Evolutionary conservation across 2,329 filamentous ascomycete species (phyloP).

Genomic region (Clathrospora elynae): DNA sequence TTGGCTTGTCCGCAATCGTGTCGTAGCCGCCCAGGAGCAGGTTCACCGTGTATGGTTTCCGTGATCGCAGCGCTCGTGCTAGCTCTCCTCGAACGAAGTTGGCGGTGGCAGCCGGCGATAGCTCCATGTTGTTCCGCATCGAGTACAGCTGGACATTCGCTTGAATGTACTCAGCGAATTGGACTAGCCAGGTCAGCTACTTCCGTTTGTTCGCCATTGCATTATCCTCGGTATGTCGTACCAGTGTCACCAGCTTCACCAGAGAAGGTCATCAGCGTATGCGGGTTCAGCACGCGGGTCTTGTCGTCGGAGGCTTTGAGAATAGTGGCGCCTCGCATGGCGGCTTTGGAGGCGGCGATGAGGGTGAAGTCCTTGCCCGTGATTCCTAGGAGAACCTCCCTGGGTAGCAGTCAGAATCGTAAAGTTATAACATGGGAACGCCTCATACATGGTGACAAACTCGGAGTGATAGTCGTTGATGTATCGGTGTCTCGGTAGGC

Average conservation of each 20-base stretch:
- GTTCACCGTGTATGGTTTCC: constrained; percentile 96
- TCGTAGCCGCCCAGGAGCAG: constrained; percentile 93
- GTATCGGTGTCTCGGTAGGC: constrained; percentile 1
- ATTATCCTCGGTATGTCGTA: constrained; percentile 50
- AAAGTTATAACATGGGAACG: neutral
- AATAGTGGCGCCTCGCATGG: constrained; percentile 95
- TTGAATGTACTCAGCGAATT: constrained; percentile 99
- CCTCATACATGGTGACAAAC: constrained; percentile 41
- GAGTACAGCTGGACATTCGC: constrained; percentile 97
- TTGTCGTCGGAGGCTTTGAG: constrained; percentile 97
- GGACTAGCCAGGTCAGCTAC: constrained; percentile 62
- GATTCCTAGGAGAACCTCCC: constrained; percentile 97
- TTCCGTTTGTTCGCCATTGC: neutral
- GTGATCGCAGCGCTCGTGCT: constrained; percentile 84
- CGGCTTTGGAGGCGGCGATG: constrained; percentile 95
- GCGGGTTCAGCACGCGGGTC: constrained; percentile 88
- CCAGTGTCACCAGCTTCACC: constrained; percentile 96
- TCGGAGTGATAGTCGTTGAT: constrained; percentile 17
- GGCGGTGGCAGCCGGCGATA: constrained; percentile 85
- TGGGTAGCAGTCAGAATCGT: constrained; percentile 50
- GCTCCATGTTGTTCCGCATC: constrained; percentile 94
- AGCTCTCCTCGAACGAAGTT: constrained; percentile 95
- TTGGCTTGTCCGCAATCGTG: constrained; percentile 86
- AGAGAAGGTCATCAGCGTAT: constrained; percentile 92
- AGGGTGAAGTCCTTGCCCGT: constrained; percentile 99